Percentiles rank a stretch among this genome's conserved stretches.
Conservation (phyloP, 345 rosid genomes). For the Kandelia obovata region DNA sequence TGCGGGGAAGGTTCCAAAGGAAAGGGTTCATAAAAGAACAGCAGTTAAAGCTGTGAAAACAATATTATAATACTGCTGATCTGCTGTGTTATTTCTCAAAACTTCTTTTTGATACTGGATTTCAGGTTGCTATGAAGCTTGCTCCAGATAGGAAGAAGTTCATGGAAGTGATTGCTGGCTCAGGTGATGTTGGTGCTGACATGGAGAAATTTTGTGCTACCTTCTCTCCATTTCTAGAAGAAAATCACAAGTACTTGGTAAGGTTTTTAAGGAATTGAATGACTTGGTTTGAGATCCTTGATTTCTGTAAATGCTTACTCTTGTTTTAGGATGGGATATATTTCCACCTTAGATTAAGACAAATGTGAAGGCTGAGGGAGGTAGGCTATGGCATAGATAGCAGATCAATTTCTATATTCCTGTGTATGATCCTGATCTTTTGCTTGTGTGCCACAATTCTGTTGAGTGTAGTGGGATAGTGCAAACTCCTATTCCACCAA, state of each 20-base stretch:
- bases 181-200: slow-evolving; percentile 73
- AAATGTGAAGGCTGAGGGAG: not conserved
- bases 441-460: not conserved
- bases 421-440: not conserved
- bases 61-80: not conserved
- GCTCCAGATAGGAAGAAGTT: slow-evolving; percentile 97
- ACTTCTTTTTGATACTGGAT: slow-evolving; percentile 13
- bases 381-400: not conserved
- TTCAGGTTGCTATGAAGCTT: slow-evolving; percentile 88
- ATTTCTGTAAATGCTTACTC: not conserved
- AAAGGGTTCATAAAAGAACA: no score
- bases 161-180: slow-evolving; percentile 76
- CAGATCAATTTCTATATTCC: not conserved
- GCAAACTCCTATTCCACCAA: no score
- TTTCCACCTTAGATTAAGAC: not conserved
- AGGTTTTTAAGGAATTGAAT: slow-evolving; percentile 14
- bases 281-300: not conserved
- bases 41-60: not conserved
- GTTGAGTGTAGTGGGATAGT: not conserved
- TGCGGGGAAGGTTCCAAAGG: not conserved
- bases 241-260: slow-evolving; percentile 96
- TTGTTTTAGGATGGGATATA: slow-evolving; percentile 2
- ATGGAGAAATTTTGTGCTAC: slow-evolving; percentile 75
- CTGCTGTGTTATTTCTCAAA: not conserved
- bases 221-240: slow-evolving; percentile 77